Evolutionary conservation across 192 early-diverging fungal genomes (phyloP).

Genomic region (Coemansia sp.): DNA sequence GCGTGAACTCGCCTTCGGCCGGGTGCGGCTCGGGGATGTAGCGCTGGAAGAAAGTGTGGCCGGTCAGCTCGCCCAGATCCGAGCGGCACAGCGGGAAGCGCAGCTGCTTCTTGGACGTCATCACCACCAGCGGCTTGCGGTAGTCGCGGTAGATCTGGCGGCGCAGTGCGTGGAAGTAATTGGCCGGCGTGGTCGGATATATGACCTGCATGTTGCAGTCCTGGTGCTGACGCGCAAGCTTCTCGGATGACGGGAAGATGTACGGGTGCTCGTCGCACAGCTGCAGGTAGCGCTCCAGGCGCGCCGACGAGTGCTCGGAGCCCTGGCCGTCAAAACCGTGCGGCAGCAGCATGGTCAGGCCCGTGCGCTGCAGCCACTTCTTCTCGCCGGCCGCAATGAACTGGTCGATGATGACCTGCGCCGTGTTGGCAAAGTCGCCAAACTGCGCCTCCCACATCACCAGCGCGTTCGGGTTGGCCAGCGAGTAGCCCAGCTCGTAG

Average conservation of each 20-base stretch:
- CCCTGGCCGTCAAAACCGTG: conserved; percentile 99
- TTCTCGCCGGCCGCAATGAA: conserved; percentile 94
- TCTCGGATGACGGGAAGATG: conserved; percentile 69
- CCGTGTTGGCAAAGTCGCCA: conserved; percentile 96
- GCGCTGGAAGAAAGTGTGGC: conserved; percentile 78
- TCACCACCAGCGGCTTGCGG: conserved; percentile 87
- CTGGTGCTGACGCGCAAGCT: conserved; percentile 88
- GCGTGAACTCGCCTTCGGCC: conserved; percentile 57
- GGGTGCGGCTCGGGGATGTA: conserved; percentile 92
- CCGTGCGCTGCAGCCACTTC: conserved; percentile 97
- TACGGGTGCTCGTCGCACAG: conserved; percentile 94
- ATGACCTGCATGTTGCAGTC: conserved; percentile 98
- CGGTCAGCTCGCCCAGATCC: conserved; percentile 73
- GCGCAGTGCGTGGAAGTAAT: conserved; percentile 95
- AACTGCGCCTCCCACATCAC: conserved; percentile 99
- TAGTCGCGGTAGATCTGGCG: conserved; percentile 96
- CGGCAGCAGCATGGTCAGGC: conserved; percentile 87
- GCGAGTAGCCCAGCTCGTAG: conserved; percentile 95
- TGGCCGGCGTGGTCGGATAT: conserved; percentile 94
- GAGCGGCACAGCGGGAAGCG: conserved; percentile 92
- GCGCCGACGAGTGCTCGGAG: conserved; percentile 94
- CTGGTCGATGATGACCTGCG: conserved; percentile 98
- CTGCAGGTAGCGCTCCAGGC: conserved; percentile 94
- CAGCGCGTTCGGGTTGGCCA: conserved; percentile 90
- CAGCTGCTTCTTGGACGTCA: conserved; percentile 83